Evolutionary conservation across 176 grass and related monocot species (phyloP).

Genomic region (Avena atlantica): DNA sequence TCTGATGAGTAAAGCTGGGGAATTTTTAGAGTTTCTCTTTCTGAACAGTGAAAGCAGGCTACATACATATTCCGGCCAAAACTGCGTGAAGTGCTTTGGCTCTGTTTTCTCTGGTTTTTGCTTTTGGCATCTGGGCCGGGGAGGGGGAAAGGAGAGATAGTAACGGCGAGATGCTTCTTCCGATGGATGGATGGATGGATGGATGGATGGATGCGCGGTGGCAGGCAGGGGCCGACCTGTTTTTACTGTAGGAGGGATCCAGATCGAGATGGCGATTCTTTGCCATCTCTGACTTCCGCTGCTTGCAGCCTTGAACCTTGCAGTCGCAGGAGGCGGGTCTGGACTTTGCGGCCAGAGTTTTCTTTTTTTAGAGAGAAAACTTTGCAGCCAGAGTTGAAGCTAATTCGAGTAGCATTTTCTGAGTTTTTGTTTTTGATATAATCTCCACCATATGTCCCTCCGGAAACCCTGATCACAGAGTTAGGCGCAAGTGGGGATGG

Average conservation of each 20-base stretch:
- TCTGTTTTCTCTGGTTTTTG: neutral
- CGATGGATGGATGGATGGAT: no score
- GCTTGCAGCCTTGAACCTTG: neutral
- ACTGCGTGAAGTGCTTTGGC: conserved; percentile 26
- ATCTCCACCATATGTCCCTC: no score
- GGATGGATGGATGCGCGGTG: conserved; percentile 18
- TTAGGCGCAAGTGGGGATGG: no score
- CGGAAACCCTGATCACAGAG: no score
- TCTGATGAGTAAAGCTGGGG: neutral
- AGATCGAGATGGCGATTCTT: neutral
- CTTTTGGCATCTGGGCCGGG: conserved; percentile 8
- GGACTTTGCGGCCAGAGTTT: no score
- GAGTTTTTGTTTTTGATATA: no score
- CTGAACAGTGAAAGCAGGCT: conserved; percentile 47
- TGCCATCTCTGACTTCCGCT: neutral
- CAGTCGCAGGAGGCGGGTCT: neutral
- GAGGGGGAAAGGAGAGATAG: conserved; percentile 23
- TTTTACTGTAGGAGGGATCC: neutral
- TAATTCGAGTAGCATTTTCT: no score
- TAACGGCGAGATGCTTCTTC: conserved; percentile 26
- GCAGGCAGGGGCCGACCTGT: conserved; percentile 30
- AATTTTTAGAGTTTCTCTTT: conserved; percentile 39
- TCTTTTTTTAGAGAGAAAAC: no score
- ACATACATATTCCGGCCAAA: conserved; percentile 44
- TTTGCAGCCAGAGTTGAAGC: no score